phyloP scores from a whole-genome alignment of 2,329 filamentous ascomycete species.

The Microthyrium microscopicum region DNA sequence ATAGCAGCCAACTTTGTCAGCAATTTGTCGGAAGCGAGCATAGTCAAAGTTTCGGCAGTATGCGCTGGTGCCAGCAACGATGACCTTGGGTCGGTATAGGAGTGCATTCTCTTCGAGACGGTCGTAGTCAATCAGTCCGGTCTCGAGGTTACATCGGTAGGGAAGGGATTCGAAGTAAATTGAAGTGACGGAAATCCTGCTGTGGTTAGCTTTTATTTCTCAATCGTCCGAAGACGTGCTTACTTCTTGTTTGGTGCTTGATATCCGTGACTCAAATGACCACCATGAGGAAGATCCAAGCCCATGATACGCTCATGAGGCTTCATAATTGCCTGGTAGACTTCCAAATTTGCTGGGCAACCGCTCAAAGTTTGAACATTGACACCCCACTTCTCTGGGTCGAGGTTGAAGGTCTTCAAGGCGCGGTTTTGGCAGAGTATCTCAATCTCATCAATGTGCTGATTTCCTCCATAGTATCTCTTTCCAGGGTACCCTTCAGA shows the following conservation, averaged over 20 bases:
- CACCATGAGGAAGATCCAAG: constrained; percentile 83
- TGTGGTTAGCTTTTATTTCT: constrained; percentile 36
- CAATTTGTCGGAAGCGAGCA: constrained; percentile 74
- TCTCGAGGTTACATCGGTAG: constrained; percentile 79
- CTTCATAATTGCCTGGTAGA: constrained; percentile 94
- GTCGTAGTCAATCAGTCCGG: constrained; percentile 89
- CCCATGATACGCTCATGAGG: constrained; percentile 95
- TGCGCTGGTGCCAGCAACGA: constrained; percentile 85
- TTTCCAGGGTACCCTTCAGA: constrained; percentile 96
- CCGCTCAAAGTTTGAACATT: constrained; percentile 81
- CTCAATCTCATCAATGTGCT: constrained; percentile 87
- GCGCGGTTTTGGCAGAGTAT: constrained; percentile 79
- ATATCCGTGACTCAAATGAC: constrained; percentile 92
- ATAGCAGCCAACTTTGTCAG: constrained; percentile 83
- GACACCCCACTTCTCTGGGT: constrained; percentile 82
- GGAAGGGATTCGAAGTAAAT: constrained; percentile 98
- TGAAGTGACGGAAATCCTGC: constrained; percentile 83
- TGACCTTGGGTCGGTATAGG: constrained; percentile 86
- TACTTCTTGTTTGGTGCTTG: constrained; percentile 87
- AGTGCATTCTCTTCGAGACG: constrained; percentile 73
- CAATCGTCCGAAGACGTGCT: constrained; percentile 16
- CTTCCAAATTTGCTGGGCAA: constrained; percentile 91
- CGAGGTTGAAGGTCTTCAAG: constrained; percentile 69
- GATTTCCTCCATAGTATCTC: constrained; percentile 91
- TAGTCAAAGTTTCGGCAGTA: constrained; percentile 97